Base-by-base conservation (phyloP, 495 filamentous ascomycete species). In the Xylaria grammica region DNA sequence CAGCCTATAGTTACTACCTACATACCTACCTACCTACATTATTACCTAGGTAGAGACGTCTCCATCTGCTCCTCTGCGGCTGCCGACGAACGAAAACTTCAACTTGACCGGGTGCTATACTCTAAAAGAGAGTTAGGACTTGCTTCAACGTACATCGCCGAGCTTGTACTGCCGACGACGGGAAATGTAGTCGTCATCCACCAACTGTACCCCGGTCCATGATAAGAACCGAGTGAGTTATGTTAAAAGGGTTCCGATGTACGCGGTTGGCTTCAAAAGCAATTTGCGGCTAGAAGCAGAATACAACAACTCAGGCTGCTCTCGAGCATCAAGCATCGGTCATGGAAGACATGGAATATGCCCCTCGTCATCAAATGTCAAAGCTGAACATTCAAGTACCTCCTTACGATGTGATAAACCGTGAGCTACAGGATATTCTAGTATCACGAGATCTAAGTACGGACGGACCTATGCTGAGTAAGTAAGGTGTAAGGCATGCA, bases 61-160 rank as follows among this genome's bases (percentile, higher is more conserved):
- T n/a, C n/a, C n/a, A n/a, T n/a, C n/a, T n/a, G n/a, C n/a, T n/a
- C n/a, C n/a, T n/a, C n/a, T n/a, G n/a, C 29, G 11, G 40, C 15
- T 55, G 36, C 40, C 19, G 50, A 62, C 26, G 10, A 24, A 26
- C 20, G 4, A 17, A 54, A 36, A 20, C 20, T 27, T 48, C 4
- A 6, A 19, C 17, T 34, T 17, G 58, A 13, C 20, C 9, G 36
- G 34, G 51, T 20, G 17, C 24, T 30, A 45, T 30, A 13, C 22
- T 32, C 17, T 30, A 15, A 30, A 44, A 51, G 50, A 54, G 26
- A 38, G 38, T 62, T 62, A n/a, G 22, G 22, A 36, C 49, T 36
- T 54, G 29, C 60, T 55, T 63, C 30, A 19, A 22, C 40, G 1
- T 55, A 55, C 40, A 46, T 9, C 49, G 19, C 50, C 19, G 20